These are phyloP conservation scores for Ophiocordyceps camponoti-rufipedis DNA, from an alignment of 2,329 filamentous ascomycete species.

Conservation along the genomic window DNA sequence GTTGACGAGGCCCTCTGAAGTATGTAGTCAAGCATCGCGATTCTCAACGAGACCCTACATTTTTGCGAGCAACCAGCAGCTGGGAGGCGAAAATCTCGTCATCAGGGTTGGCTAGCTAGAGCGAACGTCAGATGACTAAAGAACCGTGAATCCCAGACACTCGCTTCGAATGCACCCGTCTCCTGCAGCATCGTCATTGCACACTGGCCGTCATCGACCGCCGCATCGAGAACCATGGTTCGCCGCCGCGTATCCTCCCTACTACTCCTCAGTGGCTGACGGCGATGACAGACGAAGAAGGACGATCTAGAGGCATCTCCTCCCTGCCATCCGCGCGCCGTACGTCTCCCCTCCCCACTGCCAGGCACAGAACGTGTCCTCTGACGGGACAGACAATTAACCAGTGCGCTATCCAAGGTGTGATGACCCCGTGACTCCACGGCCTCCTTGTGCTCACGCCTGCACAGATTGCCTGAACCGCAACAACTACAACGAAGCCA, in stretches of 20 bases:
- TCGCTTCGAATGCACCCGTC: no score
- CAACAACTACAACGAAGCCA: constrained; percentile 72
- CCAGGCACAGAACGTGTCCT: constrained; percentile 21
- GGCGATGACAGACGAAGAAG: constrained; percentile 6
- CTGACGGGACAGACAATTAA: not conserved
- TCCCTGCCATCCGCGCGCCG: constrained; percentile 71
- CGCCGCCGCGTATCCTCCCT: not conserved
- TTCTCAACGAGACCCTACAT: not conserved
- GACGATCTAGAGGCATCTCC: constrained; percentile 55
- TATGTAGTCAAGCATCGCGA: not conserved
- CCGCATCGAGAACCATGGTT: not conserved
- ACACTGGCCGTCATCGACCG: not conserved
- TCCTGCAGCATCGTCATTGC: not conserved
- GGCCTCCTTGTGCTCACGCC: not conserved
- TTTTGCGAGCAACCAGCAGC: no score
- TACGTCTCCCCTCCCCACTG: constrained; percentile 23
- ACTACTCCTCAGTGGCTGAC: not conserved
- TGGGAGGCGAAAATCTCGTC: no score
- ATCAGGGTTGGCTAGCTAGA: no score
- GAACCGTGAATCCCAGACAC: no score
- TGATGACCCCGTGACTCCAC: not conserved
- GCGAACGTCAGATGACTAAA: no score
- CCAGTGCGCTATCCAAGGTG: constrained; percentile 83
- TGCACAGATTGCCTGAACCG: constrained; percentile 59
- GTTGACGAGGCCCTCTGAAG: no score